Conservation (phyloP, 1,139 yeast genomes). For the Candida labiduridarum region DNA sequence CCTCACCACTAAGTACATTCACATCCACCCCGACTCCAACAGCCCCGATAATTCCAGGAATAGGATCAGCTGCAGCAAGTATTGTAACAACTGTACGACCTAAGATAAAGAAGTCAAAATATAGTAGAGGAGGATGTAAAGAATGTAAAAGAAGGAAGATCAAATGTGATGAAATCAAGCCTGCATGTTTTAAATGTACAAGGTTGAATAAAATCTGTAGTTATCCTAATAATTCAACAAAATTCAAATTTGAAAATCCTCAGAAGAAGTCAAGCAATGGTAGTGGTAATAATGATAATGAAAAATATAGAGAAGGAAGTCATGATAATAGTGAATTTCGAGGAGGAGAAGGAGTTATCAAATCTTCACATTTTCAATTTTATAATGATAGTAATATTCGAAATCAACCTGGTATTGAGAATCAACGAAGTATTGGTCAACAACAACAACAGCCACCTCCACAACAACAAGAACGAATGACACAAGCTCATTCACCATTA, state of each 20-base stretch:
- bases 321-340: neutral
- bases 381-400: conserved; percentile 4
- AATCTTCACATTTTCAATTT: neutral
- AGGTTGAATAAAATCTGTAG: conserved; percentile 51
- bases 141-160: conserved; percentile 66
- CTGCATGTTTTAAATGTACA: conserved; percentile 44
- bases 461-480: neutral
- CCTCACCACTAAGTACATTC: no score
- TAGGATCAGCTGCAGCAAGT: no score
- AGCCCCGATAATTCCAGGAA: no score
- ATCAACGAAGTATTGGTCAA: no score
- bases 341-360: neutral
- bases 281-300: neutral
- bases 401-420: neutral
- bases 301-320: neutral
- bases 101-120: conserved; percentile 44
- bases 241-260: conserved; percentile 26
- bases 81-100: neutral
- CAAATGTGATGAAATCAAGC: conserved; percentile 47
- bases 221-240: conserved; percentile 37
- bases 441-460: conserved; percentile 1
- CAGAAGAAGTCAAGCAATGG: neutral
- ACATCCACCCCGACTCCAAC: no score
- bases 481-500: neutral
- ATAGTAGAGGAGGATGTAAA: conserved; percentile 62